These are phyloP conservation scores for Suillus placidus DNA, from an alignment of 768 basidiomycete genomes.

Conservation along the genomic window DNA sequence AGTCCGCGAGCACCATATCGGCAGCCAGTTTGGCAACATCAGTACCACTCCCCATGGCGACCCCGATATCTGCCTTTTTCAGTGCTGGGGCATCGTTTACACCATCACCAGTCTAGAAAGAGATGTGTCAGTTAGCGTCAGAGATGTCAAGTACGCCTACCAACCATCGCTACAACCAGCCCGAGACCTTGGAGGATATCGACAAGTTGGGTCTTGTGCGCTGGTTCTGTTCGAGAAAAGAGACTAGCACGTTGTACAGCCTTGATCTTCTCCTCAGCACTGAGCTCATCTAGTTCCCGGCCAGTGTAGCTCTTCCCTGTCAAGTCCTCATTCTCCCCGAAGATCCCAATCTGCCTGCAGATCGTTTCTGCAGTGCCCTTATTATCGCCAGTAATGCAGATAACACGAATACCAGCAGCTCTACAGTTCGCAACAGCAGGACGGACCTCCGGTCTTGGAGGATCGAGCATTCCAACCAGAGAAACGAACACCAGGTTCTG, in stretches of 20 bases:
- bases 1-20: constrained; percentile 97
- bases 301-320: constrained; percentile 97
- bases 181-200: constrained; percentile 91
- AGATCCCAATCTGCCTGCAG: constrained; percentile 94
- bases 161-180: constrained; percentile 93
- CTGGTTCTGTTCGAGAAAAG: constrained; percentile 93
- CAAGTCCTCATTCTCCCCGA: constrained; percentile 82
- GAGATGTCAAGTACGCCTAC: constrained; percentile 23
- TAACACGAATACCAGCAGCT: constrained; percentile 91
- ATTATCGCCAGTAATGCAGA: constrained; percentile 98
- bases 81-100: constrained; percentile 98
- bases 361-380: constrained; percentile 98
- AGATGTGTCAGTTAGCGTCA: constrained; percentile 15
- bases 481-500: constrained; percentile 92
- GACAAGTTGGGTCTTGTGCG: constrained; percentile 93
- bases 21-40: constrained; percentile 98
- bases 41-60: constrained; percentile 98
- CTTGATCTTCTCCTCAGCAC: constrained; percentile 75
- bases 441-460: constrained; percentile 91
- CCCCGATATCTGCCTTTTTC: constrained; percentile 96
- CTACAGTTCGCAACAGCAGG: constrained; percentile 86
- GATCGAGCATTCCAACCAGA: constrained; percentile 96
- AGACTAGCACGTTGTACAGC: constrained; percentile 88
- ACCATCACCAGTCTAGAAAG: constrained; percentile 84
- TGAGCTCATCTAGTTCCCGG: constrained; percentile 82